phyloP scores from a whole-genome alignment of 2,329 filamentous ascomycete species.

The Thielaviopsis euricoi region DNA sequence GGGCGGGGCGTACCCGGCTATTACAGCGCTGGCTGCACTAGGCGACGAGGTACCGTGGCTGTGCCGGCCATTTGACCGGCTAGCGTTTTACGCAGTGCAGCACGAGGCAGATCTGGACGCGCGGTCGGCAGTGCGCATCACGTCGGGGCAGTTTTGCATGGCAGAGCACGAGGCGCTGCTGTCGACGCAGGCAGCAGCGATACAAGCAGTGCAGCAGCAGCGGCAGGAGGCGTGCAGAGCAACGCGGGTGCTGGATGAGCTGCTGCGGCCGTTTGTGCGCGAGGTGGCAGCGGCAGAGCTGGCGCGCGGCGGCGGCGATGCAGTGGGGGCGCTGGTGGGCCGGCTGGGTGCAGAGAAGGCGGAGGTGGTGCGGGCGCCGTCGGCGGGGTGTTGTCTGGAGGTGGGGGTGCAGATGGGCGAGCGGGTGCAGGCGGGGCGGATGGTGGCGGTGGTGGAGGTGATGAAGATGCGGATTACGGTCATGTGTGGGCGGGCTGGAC shows the following conservation, averaged over 20 bases:
- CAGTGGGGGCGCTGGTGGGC: not conserved
- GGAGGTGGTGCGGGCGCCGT: conserved; percentile 14
- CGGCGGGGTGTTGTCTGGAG: conserved; percentile 14
- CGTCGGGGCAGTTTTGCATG: not conserved
- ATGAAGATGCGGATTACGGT: conserved; percentile 24
- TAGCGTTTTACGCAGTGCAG: conserved; percentile 19
- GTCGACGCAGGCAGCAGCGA: too few species aligned
- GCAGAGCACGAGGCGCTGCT: not conserved
- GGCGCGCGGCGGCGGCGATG: too few species aligned
- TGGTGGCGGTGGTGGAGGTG: conserved; percentile 19
- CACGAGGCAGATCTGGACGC: conserved; percentile 12
- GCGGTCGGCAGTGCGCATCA: not conserved
- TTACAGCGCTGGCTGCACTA: not conserved
- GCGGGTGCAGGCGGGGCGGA: conserved; percentile 19
- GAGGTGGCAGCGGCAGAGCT: too few species aligned
- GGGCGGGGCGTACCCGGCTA: not conserved
- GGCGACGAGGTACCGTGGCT: conserved; percentile 15
- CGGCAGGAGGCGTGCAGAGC: too few species aligned
- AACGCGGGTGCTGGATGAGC: not conserved
- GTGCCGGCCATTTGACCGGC: conserved; percentile 20
- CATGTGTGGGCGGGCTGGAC: conserved; percentile 17
- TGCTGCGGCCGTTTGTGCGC: not conserved
- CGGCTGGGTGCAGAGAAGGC: not conserved
- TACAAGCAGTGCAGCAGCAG: not conserved
- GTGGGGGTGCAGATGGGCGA: conserved; percentile 16